Conservation (phyloP, 2,329 filamentous ascomycete genomes). For the Sporothrix inflata region DNA sequence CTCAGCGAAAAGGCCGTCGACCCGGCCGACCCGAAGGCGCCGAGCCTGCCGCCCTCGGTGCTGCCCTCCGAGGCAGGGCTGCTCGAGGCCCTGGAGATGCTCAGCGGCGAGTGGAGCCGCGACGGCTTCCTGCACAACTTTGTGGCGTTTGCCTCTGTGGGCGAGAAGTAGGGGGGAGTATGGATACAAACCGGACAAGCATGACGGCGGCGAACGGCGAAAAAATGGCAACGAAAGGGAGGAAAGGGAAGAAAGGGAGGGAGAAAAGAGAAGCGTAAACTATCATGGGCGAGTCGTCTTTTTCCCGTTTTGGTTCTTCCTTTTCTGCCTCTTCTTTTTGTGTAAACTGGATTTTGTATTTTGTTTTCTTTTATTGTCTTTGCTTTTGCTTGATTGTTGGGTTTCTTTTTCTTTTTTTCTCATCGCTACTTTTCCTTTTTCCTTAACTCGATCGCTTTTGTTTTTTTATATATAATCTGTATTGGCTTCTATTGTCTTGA, state of each 20-base stretch:
- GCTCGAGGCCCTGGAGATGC: constrained; percentile 68
- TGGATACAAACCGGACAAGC: neutral
- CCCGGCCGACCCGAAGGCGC: constrained; percentile 52
- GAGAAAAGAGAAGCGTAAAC: neutral
- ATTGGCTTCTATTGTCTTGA: constrained; percentile 16
- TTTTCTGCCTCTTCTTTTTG: neutral
- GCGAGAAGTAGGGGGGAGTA: constrained; percentile 33
- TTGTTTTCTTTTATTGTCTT: neutral
- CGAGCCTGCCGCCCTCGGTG: constrained; percentile 61
- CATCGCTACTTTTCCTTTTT: neutral
- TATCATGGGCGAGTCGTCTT: neutral
- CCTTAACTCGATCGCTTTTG: neutral
- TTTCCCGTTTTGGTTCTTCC: neutral
- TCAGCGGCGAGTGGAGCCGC: constrained; percentile 63
- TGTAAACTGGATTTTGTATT: constrained; percentile 19
- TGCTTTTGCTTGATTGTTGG: neutral
- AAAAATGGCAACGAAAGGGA: neutral
- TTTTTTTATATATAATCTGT: constrained; percentile 26
- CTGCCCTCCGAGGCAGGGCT: constrained; percentile 70
- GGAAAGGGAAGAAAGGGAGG: neutral
- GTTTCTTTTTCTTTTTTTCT: neutral
- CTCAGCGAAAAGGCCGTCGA: constrained; percentile 69
- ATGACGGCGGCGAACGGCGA: constrained; percentile 17
- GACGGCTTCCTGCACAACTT: constrained; percentile 70
- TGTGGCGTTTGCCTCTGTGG: constrained; percentile 63